Conservation (phyloP, 768 basidiomycete genomes). For the Tricholomella constricta region DNA sequence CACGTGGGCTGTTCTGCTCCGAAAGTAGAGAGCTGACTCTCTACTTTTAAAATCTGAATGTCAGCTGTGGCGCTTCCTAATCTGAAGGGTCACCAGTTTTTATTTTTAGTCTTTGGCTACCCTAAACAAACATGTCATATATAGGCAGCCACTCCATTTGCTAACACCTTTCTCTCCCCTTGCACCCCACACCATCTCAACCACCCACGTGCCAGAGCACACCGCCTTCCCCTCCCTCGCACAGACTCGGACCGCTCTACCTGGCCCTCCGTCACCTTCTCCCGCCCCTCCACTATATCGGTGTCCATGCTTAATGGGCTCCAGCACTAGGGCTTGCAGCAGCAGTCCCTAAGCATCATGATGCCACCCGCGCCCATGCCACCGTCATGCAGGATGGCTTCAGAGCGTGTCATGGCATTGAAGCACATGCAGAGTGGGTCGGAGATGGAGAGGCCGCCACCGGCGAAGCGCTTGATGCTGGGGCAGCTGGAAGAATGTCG, state of each 20-base stretch:
- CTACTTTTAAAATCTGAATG: too few species aligned
- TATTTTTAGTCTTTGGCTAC: too few species aligned
- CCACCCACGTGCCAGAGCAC: slow-evolving; percentile 31
- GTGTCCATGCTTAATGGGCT: slow-evolving; percentile 56
- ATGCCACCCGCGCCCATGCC: slow-evolving; percentile 5
- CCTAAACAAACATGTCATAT: too few species aligned
- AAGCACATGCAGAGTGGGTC: slow-evolving; percentile 31
- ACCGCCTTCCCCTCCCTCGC: slow-evolving; percentile 35
- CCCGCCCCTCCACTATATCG: slow-evolving; percentile 57
- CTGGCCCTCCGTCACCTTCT: slow-evolving; percentile 61
- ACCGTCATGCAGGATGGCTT: too few species aligned
- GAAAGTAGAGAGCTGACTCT: too few species aligned
- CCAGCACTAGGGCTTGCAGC: slow-evolving; percentile 51
- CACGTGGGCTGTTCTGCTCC: too few species aligned
- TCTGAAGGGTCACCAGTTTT: too few species aligned
- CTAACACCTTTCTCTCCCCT: too few species aligned
- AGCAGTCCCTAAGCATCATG: slow-evolving; percentile 25
- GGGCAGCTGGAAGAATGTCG: slow-evolving; percentile 39
- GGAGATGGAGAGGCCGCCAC: slow-evolving; percentile 52
- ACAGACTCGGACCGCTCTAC: slow-evolving; percentile 49
- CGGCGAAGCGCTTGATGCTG: slow-evolving; percentile 40
- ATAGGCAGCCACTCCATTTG: too few species aligned
- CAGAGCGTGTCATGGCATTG: background rate
- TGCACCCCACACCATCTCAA: slow-evolving; percentile 64
- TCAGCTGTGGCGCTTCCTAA: too few species aligned